Conservation (phyloP, 805 yeast species). For the Pichia cabralensis region DNA sequence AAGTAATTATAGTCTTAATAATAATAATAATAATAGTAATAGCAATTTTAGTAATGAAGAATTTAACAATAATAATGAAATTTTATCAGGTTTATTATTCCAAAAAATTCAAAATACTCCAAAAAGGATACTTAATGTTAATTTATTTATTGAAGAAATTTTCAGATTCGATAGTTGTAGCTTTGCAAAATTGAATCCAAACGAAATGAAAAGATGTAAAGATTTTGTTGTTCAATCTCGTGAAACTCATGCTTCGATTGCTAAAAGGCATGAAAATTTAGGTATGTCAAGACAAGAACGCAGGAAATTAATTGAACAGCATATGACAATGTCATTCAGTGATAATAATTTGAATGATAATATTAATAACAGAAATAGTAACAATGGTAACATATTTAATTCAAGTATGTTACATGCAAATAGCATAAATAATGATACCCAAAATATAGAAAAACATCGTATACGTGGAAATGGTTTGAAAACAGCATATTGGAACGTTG, state of each 20-base stretch:
- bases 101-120: conserved; percentile 84
- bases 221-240: conserved; percentile 66
- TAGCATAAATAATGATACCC: too few species aligned
- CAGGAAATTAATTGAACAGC: too few species aligned
- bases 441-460: too few species aligned
- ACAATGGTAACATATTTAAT: too few species aligned
- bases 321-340: too few species aligned
- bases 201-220: conserved; percentile 74
- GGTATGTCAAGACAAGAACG: conserved; percentile 15
- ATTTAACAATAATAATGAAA: conserved; percentile 21
- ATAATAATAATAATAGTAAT: conserved; percentile 15
- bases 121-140: conserved; percentile 58
- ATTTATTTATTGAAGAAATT: conserved; percentile 58
- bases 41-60: too few species aligned
- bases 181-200: conserved; percentile 55
- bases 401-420: too few species aligned
- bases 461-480: conserved; percentile 24
- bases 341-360: too few species aligned
- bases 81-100: conserved; percentile 38
- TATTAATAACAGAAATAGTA: background rate
- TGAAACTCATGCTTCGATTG: conserved; percentile 26
- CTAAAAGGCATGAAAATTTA: conserved; percentile 21
- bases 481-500: conserved; percentile 27
- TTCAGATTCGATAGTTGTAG: conserved; percentile 35
- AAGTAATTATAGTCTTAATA: conserved; percentile 2